Base-by-base conservation (phyloP, 441 rosid species). In the Capsella rubella region DNA sequence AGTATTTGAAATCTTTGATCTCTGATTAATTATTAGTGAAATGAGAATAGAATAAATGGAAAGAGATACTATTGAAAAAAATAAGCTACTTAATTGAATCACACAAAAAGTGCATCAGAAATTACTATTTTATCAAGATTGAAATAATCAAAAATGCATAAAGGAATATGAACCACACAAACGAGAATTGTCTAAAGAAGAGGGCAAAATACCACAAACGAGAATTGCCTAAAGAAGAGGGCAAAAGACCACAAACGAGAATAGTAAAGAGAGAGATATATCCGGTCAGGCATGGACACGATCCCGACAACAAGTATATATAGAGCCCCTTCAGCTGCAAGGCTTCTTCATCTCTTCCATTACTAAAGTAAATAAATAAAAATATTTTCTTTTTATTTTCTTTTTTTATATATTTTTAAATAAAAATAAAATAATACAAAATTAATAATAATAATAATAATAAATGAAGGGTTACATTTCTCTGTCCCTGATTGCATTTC, bases 381-480 rank as follows among this genome's bases (percentile, higher is more conserved):
- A 25, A n/a, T 60, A 51, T 15, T 25, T 2, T 47, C 49, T 5
- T 37, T 25, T 60, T 61, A 13, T 25, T 3, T 46, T 57, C 15
- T 1, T 37, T 37, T 21, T 39, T 37, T 34, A 34, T 34, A 34
- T 34, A 34, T 34, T 34, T 34, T 34, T 34, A 34, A 34, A 34
- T 34, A 34, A 34, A 32, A 31, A 31, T 31, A 31, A 31, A 6
- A 34, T 34, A 6, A 34, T 21, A 21, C 25, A 21, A 21, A 73
- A n/a, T n/a, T n/a, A 34, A 52, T 31, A 6, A 21, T 21, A 74
- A 57, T 51, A 40, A 75, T 21, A 37, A 31, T 60, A 67, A 68
- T 62, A 76, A 37, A 76, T 18, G 46, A 76, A 69, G 79, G 79
- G 71, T 55, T 76, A 69, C 66, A 63, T 63, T 29, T 69, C 39